These are phyloP conservation scores for Gnaphalium uliginosum DNA, from an alignment of 129 eudicot genomes.

Conservation along the genomic window DNA sequence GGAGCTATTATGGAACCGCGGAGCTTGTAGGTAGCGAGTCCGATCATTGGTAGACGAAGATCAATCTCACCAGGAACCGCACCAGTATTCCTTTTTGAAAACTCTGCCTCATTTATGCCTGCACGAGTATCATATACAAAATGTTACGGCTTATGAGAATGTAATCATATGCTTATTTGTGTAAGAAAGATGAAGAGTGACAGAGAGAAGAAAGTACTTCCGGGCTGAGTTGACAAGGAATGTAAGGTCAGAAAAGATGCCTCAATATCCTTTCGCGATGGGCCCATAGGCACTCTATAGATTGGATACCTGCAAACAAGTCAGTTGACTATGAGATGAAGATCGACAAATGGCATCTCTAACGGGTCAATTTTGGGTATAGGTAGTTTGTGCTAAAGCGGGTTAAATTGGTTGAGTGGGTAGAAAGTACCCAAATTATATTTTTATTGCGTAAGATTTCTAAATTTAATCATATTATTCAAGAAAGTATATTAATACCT, in stretches of 20 bases:
- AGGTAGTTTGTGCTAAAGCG: neutral
- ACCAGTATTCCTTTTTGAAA: conserved; percentile 16
- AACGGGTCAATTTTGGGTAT: neutral
- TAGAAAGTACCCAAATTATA: neutral
- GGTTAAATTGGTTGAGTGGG: neutral
- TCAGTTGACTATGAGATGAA: conserved; percentile 1
- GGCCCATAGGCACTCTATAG: conserved; percentile 63
- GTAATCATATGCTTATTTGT: neutral
- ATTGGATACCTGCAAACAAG: conserved; percentile 50
- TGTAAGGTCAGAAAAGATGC: conserved; percentile 69
- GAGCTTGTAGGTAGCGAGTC: conserved; percentile 66
- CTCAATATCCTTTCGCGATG: conserved; percentile 50
- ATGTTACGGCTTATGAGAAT: neutral
- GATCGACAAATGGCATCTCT: neutral
- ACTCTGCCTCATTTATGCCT: conserved; percentile 22
- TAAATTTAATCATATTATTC: neutral
- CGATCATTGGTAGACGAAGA: conserved; percentile 66
- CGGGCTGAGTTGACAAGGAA: conserved; percentile 53
- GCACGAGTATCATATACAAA: conserved; percentile 19
- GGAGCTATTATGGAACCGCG: conserved; percentile 51
- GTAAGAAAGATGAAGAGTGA: conserved; percentile 18
- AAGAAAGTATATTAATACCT: neutral
- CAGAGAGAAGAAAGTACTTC: conserved; percentile 32
- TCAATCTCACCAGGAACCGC: conserved; percentile 1
- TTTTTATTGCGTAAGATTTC: neutral